Conservation (phyloP, 2,329 filamentous ascomycete genomes). For the Neofusicoccum sp. region DNA sequence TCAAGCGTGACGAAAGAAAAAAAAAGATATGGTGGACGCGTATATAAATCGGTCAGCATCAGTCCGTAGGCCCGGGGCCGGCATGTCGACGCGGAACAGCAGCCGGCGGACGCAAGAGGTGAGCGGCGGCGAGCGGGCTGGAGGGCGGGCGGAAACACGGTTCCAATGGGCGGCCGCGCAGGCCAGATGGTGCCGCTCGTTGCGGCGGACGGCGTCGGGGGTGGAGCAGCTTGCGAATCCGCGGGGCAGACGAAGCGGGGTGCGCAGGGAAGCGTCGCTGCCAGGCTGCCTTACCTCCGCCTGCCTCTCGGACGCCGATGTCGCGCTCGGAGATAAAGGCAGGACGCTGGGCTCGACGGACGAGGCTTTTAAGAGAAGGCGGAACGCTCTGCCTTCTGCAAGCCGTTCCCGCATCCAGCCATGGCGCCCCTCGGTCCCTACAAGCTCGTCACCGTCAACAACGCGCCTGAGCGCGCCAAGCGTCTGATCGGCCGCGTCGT, state of each 20-base stretch:
- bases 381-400: background rate
- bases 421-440: conserved; percentile 49
- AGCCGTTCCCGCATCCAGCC: background rate
- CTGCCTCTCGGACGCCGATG: background rate
- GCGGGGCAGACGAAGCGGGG: conserved; percentile 13
- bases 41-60: background rate
- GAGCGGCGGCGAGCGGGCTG: background rate
- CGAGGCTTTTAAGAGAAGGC: background rate
- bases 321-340: conserved; percentile 9
- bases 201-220: background rate
- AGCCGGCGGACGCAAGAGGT: background rate
- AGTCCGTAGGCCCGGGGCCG: conserved; percentile 1
- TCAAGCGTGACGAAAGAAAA: too few relatives aligned
- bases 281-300: background rate
- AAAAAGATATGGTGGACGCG: background rate
- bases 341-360: background rate
- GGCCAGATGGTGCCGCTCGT: background rate
- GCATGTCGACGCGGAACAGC: conserved; percentile 10
- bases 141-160: background rate
- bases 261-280: background rate
- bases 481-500: conserved; percentile 60
- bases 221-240: background rate
- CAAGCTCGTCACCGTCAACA: conserved; percentile 67
- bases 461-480: conserved; percentile 63
- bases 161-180: background rate